Percentiles rank a stretch among this genome's conserved stretches.
phyloP scores from a whole-genome alignment of 2,329 filamentous ascomycete genomes.

The Trichophyton schoenleinii region DNA sequence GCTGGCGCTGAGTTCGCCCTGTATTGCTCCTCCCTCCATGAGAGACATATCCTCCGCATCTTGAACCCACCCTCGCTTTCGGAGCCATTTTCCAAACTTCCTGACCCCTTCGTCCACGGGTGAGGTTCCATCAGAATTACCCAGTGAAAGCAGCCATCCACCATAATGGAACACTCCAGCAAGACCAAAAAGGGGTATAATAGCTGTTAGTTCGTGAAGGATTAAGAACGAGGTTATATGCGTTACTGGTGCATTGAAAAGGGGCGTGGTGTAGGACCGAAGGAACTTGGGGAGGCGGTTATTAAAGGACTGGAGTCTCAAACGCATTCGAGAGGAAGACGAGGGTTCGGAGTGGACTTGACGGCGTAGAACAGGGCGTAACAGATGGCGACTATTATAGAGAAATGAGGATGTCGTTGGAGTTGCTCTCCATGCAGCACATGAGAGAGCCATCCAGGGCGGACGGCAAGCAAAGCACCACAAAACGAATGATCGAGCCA shows the following conservation, averaged over 20 bases:
- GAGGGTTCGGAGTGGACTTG: slow-evolving; percentile 4
- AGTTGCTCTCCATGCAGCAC: not conserved
- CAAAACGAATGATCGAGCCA: not conserved
- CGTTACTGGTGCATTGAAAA: slow-evolving; percentile 65
- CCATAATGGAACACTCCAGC: slow-evolving; percentile 69
- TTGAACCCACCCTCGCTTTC: slow-evolving; percentile 65
- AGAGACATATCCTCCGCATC: slow-evolving; percentile 36
- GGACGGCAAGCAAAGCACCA: not conserved
- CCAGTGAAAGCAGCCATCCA: slow-evolving; percentile 53
- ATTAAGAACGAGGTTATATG: slow-evolving; percentile 78
- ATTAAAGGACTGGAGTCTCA: slow-evolving; percentile 26
- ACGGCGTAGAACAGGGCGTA: not conserved
- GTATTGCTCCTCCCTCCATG: slow-evolving; percentile 17
- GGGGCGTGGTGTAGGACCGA: slow-evolving; percentile 53
- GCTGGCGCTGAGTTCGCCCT: slow-evolving; percentile 15
- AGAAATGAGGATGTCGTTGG: not conserved
- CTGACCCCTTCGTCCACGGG: slow-evolving; percentile 50
- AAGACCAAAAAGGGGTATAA: slow-evolving; percentile 65
- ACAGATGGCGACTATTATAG: not conserved
- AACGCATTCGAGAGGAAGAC: slow-evolving; percentile 12
- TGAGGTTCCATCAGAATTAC: slow-evolving; percentile 18
- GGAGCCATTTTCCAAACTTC: slow-evolving; percentile 65
- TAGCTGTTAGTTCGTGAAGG: slow-evolving; percentile 81
- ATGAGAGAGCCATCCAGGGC: not conserved
- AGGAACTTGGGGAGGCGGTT: slow-evolving; percentile 52